phyloP scores from a whole-genome alignment of 140 eudicot genomes.

The Cichorium intybus region DNA sequence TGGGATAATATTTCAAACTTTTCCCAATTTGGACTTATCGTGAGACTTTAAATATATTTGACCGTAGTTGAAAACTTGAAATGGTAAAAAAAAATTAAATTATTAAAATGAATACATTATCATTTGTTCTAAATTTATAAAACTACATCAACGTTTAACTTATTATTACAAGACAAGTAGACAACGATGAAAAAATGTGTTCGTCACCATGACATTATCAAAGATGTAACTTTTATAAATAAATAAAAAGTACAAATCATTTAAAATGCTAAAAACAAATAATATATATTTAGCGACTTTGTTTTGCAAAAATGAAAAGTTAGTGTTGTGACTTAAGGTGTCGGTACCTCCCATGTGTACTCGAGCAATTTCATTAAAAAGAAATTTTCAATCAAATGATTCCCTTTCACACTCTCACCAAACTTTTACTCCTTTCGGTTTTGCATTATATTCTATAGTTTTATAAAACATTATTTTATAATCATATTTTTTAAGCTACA shows the following conservation, averaged over 20 bases:
- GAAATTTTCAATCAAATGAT: constrained; percentile 10
- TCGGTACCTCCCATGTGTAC: constrained; percentile 16
- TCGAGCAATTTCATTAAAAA: not conserved
- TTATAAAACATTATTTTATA: not conserved
- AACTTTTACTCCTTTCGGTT: not conserved
- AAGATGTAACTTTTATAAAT: not conserved
- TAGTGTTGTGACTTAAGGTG: not conserved
- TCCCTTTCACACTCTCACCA: constrained; percentile 21
- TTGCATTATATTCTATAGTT: not conserved
- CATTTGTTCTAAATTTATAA: not conserved
- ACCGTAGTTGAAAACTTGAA: not conserved
- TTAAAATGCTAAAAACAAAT: not conserved
- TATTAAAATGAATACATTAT: not conserved
- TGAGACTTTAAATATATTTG: not conserved
- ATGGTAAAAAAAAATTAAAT: not conserved
- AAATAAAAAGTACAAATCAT: not conserved
- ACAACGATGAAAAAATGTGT: not conserved
- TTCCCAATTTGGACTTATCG: not conserved
- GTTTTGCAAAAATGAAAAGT: constrained; percentile 1
- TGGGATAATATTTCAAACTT: not conserved
- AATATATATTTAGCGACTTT: not conserved
- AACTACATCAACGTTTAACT: not conserved
- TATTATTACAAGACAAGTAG: not conserved
- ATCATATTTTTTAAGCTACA: not conserved
- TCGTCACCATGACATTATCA: not conserved